Percentiles rank a stretch among this genome's conserved stretches.
These are phyloP conservation scores for Anisodus tanguticus DNA, from an alignment of 257 asterid genomes.

Conservation along the genomic window DNA sequence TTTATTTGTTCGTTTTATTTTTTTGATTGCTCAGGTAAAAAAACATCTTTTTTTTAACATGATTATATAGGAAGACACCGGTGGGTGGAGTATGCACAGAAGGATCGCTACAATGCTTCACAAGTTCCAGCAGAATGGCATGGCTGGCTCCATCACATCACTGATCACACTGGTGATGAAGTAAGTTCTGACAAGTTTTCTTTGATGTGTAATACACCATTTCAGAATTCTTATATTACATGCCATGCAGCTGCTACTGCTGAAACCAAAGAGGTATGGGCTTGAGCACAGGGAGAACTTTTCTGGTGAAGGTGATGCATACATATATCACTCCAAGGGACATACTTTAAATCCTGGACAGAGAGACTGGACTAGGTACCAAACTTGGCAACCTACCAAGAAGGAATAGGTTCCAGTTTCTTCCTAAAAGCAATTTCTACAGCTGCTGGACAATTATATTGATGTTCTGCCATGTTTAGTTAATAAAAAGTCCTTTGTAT, in stretches of 20 bases:
- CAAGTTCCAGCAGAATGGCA: conserved; percentile 99
- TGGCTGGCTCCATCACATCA: conserved; percentile 93
- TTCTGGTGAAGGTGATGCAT: conserved; percentile 96
- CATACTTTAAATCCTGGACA: conserved; percentile 92
- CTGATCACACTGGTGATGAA: conserved; percentile 98
- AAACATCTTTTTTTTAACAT: conserved; percentile 17
- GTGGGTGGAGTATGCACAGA: conserved; percentile 98
- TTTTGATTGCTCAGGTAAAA: background rate
- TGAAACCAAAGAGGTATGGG: conserved; percentile 92
- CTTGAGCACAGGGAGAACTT: conserved; percentile 90
- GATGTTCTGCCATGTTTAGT: conserved; percentile 30
- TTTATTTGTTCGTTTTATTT: background rate
- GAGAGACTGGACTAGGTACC: conserved; percentile 94
- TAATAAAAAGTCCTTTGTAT: conserved; percentile 46
- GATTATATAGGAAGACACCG: conserved; percentile 78
- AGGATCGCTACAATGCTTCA: conserved; percentile 95
- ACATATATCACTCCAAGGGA: conserved; percentile 96
- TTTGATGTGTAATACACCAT: background rate
- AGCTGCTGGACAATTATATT: conserved; percentile 38
- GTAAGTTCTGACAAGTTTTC: conserved; percentile 42
- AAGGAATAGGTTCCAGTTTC: conserved; percentile 31
- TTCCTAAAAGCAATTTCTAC: conserved; percentile 24
- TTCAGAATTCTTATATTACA: conserved; percentile 33
- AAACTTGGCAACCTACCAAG: conserved; percentile 87
- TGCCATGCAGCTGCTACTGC: conserved; percentile 72